Evolutionary conservation across 2,329 filamentous ascomycete species (phyloP).

Genomic region (Neophaeococcomyces mojaviensis): DNA sequence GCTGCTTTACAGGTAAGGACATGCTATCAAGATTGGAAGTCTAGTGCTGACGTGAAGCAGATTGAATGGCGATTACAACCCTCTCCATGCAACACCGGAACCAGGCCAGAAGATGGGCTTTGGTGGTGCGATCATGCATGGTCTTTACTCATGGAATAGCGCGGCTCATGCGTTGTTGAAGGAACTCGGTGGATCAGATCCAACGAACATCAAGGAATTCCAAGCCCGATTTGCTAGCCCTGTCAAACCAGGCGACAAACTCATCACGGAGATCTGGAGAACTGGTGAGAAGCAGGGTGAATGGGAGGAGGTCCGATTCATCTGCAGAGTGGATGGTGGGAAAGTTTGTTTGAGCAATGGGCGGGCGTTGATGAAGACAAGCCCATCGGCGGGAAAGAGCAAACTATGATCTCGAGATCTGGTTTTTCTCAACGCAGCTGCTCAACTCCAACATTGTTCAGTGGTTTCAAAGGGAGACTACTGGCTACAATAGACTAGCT

Average conservation of each 20-base stretch:
- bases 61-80: conserved; percentile 91
- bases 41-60: conserved; percentile 35
- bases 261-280: conserved; percentile 74
- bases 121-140: conserved; percentile 81
- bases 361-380: conserved; percentile 61
- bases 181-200: conserved; percentile 66
- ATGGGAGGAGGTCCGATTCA: conserved; percentile 78
- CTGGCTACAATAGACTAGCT: no score
- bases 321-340: conserved; percentile 64
- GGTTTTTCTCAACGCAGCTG: no score
- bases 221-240: conserved; percentile 81
- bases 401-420: conserved; percentile 50
- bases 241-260: conserved; percentile 73
- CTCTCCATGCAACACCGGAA: conserved; percentile 78
- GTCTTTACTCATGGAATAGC: conserved; percentile 79
- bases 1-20: conserved; percentile 58
- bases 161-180: conserved; percentile 66
- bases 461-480: no score
- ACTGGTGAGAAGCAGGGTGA: conserved; percentile 58
- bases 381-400: conserved; percentile 49
- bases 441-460: no score
- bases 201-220: conserved; percentile 77
- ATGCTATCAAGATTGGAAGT: not conserved
- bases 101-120: conserved; percentile 86
- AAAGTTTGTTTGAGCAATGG: conserved; percentile 87